phyloP scores from a whole-genome alignment of 1,284 basidiomycete genomes.

The Irpex sp. region DNA sequence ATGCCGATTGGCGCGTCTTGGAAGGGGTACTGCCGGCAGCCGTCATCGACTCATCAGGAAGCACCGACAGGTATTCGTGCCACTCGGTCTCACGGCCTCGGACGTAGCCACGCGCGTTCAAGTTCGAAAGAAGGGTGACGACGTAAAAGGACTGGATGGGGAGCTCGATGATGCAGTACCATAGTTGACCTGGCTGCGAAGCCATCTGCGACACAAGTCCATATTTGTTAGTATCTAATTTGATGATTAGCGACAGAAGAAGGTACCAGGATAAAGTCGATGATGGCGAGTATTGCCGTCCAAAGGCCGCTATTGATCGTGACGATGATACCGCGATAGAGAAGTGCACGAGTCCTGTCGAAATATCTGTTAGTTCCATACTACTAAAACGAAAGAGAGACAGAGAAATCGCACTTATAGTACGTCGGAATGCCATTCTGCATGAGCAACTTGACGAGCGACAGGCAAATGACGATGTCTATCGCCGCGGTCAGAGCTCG shows the following conservation, averaged over 20 bases:
- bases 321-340: not conserved
- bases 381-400: not conserved
- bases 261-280: not conserved
- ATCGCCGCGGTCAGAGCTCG: not conserved
- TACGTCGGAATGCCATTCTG: not conserved
- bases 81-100: not conserved
- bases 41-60: not conserved
- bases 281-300: not conserved
- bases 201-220: not conserved
- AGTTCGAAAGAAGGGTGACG: constrained; percentile 7
- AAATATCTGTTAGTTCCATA: not conserved
- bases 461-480: not conserved
- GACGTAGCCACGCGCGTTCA: constrained; percentile 7
- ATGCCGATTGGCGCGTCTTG: not conserved
- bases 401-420: not conserved
- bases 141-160: constrained; percentile 7
- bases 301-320: constrained; percentile 3
- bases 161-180: constrained; percentile 3
- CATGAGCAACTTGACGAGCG: not conserved
- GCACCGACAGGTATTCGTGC: not conserved
- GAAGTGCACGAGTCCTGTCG: not conserved
- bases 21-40: not conserved
- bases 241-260: too few species aligned
- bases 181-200: not conserved
- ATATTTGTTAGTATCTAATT: too few species aligned